Evolutionary conservation across 2,329 filamentous ascomycete species (phyloP).

Genomic region (Knoxdaviesia proteae): DNA sequence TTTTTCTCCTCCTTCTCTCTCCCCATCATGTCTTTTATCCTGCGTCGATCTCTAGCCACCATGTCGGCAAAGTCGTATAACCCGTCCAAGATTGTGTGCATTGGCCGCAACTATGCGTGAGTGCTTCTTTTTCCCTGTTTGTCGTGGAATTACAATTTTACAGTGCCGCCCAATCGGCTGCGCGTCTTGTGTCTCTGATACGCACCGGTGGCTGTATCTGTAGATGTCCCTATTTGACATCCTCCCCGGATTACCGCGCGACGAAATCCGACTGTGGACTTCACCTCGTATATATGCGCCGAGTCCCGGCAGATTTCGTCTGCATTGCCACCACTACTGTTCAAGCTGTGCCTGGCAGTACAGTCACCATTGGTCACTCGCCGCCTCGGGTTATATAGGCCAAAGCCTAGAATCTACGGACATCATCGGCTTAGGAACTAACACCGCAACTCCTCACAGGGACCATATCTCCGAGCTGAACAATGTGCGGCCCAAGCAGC

Average conservation of each 20-base stretch:
- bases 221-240: background rate
- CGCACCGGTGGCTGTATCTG: conserved; percentile 3
- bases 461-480: conserved; percentile 89
- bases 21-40: conserved; percentile 13
- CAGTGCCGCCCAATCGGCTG: too few species aligned
- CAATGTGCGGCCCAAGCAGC: conserved; percentile 72
- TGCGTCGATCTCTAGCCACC: conserved; percentile 17
- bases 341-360: too few species aligned
- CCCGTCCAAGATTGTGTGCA: conserved; percentile 67
- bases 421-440: conserved; percentile 3
- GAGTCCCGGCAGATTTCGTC: too few species aligned
- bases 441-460: conserved; percentile 19
- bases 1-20: background rate
- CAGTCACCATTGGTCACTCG: too few species aligned
- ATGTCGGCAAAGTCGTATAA: conserved; percentile 26
- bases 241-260: too few species aligned
- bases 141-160: conserved; percentile 1
- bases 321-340: too few species aligned
- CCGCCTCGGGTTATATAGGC: too few species aligned
- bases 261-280: too few species aligned
- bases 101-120: conserved; percentile 90
- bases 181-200: conserved; percentile 8
- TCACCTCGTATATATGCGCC: too few species aligned
- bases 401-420: background rate
- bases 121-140: conserved; percentile 13